Percentiles rank a stretch among this genome's conserved stretches.
Conservation (phyloP, 2,329 filamentous ascomycete genomes). For the Xylariaceae sp. region DNA sequence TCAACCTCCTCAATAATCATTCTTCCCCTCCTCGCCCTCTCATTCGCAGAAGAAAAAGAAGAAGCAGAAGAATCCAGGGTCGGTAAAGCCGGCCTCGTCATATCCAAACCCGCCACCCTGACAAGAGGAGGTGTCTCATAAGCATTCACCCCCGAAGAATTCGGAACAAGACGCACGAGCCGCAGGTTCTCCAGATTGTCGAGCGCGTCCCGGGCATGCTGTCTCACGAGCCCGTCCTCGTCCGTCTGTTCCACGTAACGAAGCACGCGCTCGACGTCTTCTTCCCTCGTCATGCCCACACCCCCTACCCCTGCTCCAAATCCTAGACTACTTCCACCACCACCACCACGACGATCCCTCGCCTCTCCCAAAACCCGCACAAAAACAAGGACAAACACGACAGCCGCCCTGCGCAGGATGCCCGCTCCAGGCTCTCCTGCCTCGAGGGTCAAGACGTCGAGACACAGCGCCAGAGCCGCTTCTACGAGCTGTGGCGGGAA, state of each 20-base stretch:
- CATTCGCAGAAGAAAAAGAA: too few species aligned
- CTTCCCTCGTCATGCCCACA: constrained; percentile 42
- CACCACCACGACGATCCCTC: constrained; percentile 24
- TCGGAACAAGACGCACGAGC: constrained; percentile 44
- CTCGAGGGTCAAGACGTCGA: constrained; percentile 60
- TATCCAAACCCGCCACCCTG: constrained; percentile 35
- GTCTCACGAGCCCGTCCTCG: constrained; percentile 60
- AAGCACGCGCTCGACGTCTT: constrained; percentile 58
- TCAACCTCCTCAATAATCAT: constrained; percentile 32
- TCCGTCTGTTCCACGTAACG: constrained; percentile 61
- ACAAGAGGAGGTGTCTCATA: constrained; percentile 22
- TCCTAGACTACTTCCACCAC: constrained; percentile 17
- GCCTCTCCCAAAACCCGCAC: constrained; percentile 54
- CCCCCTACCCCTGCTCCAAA: constrained; percentile 43
- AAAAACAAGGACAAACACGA: constrained; percentile 57
- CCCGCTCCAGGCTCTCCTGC: constrained; percentile 51
- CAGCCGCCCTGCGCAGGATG: constrained; percentile 62
- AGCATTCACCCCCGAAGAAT: constrained; percentile 24
- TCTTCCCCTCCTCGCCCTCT: constrained; percentile 10
- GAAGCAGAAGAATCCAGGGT: too few species aligned
- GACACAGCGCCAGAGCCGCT: constrained; percentile 55
- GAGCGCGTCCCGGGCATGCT: constrained; percentile 61
- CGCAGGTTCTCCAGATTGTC: constrained; percentile 62
- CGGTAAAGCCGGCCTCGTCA: constrained; percentile 24
- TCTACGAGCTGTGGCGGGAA: constrained; percentile 49